Conservation (phyloP, 2,329 filamentous ascomycete species). For the Ophiostoma angusticollis region DNA sequence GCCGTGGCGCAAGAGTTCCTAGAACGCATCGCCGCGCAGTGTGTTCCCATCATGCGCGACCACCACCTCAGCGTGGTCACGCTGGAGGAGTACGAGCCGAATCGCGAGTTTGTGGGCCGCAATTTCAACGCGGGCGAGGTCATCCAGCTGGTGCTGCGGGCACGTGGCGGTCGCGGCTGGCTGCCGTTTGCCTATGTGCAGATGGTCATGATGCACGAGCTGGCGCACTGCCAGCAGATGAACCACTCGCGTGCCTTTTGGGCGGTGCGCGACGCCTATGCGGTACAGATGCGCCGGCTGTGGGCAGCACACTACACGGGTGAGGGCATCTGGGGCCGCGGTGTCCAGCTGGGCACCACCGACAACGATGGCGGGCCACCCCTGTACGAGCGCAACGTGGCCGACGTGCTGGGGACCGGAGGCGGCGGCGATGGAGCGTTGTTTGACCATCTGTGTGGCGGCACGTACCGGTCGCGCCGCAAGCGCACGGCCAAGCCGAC, state of each 20-base stretch:
- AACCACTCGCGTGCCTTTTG: constrained; percentile 76
- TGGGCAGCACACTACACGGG: constrained; percentile 63
- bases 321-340: constrained; percentile 73
- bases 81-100: constrained; percentile 71
- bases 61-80: constrained; percentile 52
- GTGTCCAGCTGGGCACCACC: constrained; percentile 46
- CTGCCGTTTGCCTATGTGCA: constrained; percentile 73
- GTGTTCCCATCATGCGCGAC: constrained; percentile 58
- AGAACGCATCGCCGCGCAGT: constrained; percentile 69
- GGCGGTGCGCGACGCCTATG: constrained; percentile 62
- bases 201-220: constrained; percentile 92
- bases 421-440: constrained; percentile 32
- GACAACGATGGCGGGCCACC: constrained; percentile 26
- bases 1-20: constrained; percentile 55
- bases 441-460: constrained; percentile 66
- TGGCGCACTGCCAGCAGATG: constrained; percentile 85
- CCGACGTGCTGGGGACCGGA: constrained; percentile 16
- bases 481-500: constrained; percentile 40
- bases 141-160: constrained; percentile 69
- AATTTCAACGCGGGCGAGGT: constrained; percentile 88
- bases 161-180: constrained; percentile 53
- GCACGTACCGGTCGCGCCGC: constrained; percentile 51
- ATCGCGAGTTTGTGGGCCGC: constrained; percentile 70
- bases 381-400: constrained; percentile 37
- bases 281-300: constrained; percentile 54